phyloP scores from a whole-genome alignment of 306 rosid species.

The Vigna nakashimae region DNA sequence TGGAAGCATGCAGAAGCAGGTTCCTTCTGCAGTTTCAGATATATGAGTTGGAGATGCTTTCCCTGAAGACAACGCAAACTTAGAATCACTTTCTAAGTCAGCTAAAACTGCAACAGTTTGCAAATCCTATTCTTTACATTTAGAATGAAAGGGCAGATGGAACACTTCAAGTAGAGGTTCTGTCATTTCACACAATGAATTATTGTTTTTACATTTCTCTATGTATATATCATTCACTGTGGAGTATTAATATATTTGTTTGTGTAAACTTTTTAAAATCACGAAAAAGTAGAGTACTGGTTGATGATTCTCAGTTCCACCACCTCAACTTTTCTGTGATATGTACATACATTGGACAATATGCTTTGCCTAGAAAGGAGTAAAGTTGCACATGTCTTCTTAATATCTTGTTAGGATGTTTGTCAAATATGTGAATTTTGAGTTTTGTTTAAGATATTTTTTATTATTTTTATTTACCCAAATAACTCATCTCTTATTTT shows the following conservation, averaged over 20 bases:
- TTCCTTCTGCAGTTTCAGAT: neutral
- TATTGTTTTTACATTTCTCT: slow-evolving; percentile 9
- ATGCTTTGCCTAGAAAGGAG: neutral
- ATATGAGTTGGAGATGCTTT: slow-evolving; percentile 44
- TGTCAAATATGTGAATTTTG: no score
- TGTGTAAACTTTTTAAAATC: slow-evolving; percentile 4
- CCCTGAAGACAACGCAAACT: slow-evolving; percentile 46
- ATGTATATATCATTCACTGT: neutral
- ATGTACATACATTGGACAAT: neutral
- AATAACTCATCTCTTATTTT: no score
- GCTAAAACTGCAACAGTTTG: slow-evolving; percentile 18
- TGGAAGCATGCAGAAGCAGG: slow-evolving; percentile 2
- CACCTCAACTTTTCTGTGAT: neutral
- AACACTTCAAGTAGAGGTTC: neutral
- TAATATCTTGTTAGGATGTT: neutral
- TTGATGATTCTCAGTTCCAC: slow-evolving; percentile 33
- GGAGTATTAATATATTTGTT: neutral
- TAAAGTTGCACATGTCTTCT: slow-evolving; percentile 13
- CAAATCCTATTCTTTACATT: neutral
- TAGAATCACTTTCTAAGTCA: slow-evolving; percentile 1
- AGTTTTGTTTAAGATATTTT: no score
- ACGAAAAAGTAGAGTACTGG: neutral
- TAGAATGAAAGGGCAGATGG: slow-evolving; percentile 19
- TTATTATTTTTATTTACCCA: no score
- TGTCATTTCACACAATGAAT: neutral